These are phyloP conservation scores for Cercospora zeae-maydis DNA, from an alignment of 2,329 filamentous ascomycete genomes.

Conservation along the genomic window DNA sequence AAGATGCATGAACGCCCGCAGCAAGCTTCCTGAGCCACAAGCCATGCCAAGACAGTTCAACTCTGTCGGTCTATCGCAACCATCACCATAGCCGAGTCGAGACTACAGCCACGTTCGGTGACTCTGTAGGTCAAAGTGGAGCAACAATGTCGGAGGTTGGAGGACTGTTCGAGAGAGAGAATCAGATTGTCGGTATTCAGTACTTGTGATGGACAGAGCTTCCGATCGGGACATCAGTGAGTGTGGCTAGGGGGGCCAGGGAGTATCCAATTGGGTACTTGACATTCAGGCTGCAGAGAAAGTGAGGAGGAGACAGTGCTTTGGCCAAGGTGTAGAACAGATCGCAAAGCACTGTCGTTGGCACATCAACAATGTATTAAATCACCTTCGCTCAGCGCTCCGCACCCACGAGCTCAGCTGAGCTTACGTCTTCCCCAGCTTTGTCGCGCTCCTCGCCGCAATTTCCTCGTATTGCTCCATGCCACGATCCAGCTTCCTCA, in stretches of 20 bases:
- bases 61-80: background rate
- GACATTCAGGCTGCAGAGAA: too few relatives aligned
- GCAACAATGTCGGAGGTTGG: too few relatives aligned
- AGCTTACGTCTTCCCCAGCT: conserved; percentile 18
- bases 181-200: too few relatives aligned
- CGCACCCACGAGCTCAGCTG: background rate
- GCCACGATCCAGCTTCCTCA: conserved; percentile 17
- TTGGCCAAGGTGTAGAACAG: too few relatives aligned
- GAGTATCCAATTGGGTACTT: too few relatives aligned
- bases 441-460: conserved; percentile 19
- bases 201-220: too few relatives aligned
- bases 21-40: background rate
- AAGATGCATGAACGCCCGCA: too few relatives aligned
- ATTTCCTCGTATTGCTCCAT: conserved; percentile 27
- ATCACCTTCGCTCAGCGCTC: background rate
- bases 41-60: background rate
- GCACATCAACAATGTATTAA: too few relatives aligned
- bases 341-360: too few relatives aligned
- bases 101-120: background rate
- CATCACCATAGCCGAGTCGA: background rate
- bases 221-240: background rate
- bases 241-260: background rate
- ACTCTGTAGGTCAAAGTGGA: background rate
- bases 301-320: too few relatives aligned
- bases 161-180: too few relatives aligned